Conservation (phyloP, 129 eudicot genomes). For the Centrapalus pauciflorus region DNA sequence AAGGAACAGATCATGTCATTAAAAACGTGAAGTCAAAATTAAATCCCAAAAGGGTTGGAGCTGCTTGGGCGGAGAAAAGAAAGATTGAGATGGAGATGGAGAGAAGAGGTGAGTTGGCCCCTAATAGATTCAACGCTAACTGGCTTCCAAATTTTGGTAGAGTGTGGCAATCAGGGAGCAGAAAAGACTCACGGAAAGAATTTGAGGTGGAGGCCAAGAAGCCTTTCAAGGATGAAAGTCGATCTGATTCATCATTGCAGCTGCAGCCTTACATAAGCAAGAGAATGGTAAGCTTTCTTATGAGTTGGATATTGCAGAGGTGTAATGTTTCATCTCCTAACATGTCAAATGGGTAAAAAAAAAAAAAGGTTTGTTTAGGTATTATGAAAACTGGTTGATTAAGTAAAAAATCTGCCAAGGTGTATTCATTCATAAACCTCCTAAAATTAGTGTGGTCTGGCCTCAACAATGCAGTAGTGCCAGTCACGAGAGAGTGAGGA, state of each 20-base stretch:
- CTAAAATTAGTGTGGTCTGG: too few relatives aligned
- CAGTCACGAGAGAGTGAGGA: neutral
- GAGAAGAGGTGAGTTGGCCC: conserved; percentile 53
- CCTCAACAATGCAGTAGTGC: neutral
- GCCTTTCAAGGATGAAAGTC: conserved; percentile 30
- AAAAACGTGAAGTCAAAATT: conserved; percentile 49
- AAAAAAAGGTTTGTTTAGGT: too few relatives aligned
- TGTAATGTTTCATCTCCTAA: too few relatives aligned
- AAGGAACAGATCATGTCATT: neutral
- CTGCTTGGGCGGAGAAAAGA: conserved; percentile 99
- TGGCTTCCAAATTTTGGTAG: conserved; percentile 98
- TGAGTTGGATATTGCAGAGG: too few relatives aligned
- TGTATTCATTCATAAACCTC: too few relatives aligned
- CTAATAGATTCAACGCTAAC: conserved; percentile 44
- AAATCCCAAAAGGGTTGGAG: conserved; percentile 93
- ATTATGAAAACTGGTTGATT: too few relatives aligned
- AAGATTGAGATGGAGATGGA: conserved; percentile 84
- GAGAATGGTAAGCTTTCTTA: conserved; percentile 67
- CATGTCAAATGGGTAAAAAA: too few relatives aligned
- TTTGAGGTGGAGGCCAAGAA: conserved; percentile 48
- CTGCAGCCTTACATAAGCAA: conserved; percentile 92
- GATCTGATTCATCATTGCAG: conserved; percentile 36
- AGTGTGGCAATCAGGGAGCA: conserved; percentile 95
- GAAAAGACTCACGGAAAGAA: conserved; percentile 87
- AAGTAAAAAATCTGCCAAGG: too few relatives aligned